These are phyloP conservation scores for Trichoderma citrinoviride DNA, from an alignment of 2,329 filamentous ascomycete genomes.

Conservation along the genomic window DNA sequence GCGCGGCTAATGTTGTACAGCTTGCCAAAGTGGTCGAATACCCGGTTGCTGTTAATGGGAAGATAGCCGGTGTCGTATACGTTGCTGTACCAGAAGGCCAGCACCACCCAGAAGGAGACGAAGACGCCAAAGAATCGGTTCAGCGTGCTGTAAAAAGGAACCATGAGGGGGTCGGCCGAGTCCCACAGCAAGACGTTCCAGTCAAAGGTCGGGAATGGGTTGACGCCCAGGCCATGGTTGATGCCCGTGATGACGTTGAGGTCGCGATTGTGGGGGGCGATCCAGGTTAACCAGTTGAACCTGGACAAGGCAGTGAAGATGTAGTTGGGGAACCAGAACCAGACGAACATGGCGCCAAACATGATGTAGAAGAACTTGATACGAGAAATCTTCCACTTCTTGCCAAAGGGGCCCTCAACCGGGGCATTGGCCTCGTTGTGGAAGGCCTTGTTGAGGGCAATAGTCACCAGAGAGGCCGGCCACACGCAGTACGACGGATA, in stretches of 20 bases:
- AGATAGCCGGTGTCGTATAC: constrained; percentile 56
- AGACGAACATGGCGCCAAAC: constrained; percentile 54
- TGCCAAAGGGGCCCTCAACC: constrained; percentile 44
- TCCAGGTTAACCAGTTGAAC: constrained; percentile 59
- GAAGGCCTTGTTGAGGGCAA: constrained; percentile 53
- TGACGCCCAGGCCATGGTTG: constrained; percentile 46
- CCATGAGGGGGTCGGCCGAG: constrained; percentile 45
- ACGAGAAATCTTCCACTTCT: constrained; percentile 47
- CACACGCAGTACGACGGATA: constrained; percentile 57
- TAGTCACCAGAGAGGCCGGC: constrained; percentile 55
- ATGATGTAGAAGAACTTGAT: constrained; percentile 52
- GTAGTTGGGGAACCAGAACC: constrained; percentile 58
- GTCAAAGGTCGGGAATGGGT: constrained; percentile 47
- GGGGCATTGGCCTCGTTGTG: constrained; percentile 45
- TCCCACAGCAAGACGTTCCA: constrained; percentile 48
- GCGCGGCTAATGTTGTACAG: constrained; percentile 47
- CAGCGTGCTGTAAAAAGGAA: constrained; percentile 57
- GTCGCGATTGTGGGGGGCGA: constrained; percentile 45
- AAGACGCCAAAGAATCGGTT: constrained; percentile 61
- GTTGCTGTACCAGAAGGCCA: constrained; percentile 58
- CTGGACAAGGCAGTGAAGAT: constrained; percentile 51
- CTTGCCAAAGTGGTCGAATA: constrained; percentile 49
- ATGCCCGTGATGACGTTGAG: constrained; percentile 45
- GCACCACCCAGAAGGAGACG: constrained; percentile 52
- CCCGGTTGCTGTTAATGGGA: constrained; percentile 51